Base-by-base conservation (phyloP, 352 stramenopile species). In the Phytophthora quininea region DNA sequence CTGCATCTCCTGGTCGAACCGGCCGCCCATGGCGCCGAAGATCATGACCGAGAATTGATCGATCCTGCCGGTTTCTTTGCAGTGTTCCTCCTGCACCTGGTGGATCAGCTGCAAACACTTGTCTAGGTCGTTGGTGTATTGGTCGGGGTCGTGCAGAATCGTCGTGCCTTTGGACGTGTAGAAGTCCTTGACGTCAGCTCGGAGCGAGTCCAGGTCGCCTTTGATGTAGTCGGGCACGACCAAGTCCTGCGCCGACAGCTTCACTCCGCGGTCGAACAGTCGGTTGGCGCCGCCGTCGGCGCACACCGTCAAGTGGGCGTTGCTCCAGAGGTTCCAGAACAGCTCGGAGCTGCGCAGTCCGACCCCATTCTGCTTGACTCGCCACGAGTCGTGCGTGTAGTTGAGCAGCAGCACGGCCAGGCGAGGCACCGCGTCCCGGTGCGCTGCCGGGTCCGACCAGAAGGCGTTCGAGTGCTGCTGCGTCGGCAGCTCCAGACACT, bases 1-100 rank as follows among this genome's bases (percentile, higher is more conserved):
- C 65, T 96, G 94, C 93, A 99, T 99, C 82, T 98, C 96, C 76
- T 99, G 97, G 76, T 99, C 97, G 59, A 99, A 99, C 51, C 97
- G 90, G 2, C 96, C 97, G 57, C 97, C 96, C 82, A 99, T 98
- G 19, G 91, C 96, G 15, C 96, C 97, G 60, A 98, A 97, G 49
- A 98, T 88, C 76, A 97, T 67, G 58, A 98, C 84, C 19, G 78
- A 80, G 52, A 91, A 90, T 48, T 70, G 76, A 3, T 70, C 65
- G 27, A 46, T 35, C n/a, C 56, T 64, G 4, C 19, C 50, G 14
- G 62, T 14, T 27, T 66, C 37, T 40, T 54, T 54, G 38, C 60
- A 50, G 58, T 84, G 76, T 30, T 84, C 68, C 45, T 77, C 72
- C 46, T 76, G 84, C 47, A 65, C 7, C 42, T 78, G 43, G 6